These are phyloP conservation scores for Centella asiatica DNA, from an alignment of 129 eudicot species.

Conservation along the genomic window DNA sequence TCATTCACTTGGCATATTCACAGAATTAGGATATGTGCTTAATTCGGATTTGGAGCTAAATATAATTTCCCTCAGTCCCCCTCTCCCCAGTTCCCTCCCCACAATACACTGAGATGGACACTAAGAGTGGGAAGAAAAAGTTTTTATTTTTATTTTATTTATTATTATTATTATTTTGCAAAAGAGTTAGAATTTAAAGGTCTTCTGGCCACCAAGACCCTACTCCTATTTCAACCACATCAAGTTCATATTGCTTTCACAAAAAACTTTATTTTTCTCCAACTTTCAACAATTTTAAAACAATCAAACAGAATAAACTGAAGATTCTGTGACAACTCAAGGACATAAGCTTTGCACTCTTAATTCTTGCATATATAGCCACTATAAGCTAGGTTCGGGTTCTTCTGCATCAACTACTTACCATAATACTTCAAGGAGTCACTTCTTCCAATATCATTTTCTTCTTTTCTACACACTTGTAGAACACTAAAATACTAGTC, in stretches of 20 bases:
- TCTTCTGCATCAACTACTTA: background rate
- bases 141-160: no score
- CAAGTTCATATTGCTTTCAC: no score
- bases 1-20: background rate
- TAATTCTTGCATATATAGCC: conserved; percentile 1
- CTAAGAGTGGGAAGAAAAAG: no score
- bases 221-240: no score
- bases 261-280: no score
- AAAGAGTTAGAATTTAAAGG: no score
- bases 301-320: background rate
- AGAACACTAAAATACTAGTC: no score
- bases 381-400: conserved; percentile 2
- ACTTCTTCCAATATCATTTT: background rate
- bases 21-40: background rate
- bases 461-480: background rate
- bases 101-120: no score
- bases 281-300: conserved; percentile 1
- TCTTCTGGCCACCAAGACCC: no score
- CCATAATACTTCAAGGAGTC: background rate
- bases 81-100: background rate
- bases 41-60: no score
- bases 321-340: conserved; percentile 1
- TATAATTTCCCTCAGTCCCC: no score
- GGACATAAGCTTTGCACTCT: background rate
- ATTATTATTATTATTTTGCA: no score